Evolutionary conservation across 176 grass and related monocot genomes (phyloP).

Genomic region (Rhynchospora breviuscula): DNA sequence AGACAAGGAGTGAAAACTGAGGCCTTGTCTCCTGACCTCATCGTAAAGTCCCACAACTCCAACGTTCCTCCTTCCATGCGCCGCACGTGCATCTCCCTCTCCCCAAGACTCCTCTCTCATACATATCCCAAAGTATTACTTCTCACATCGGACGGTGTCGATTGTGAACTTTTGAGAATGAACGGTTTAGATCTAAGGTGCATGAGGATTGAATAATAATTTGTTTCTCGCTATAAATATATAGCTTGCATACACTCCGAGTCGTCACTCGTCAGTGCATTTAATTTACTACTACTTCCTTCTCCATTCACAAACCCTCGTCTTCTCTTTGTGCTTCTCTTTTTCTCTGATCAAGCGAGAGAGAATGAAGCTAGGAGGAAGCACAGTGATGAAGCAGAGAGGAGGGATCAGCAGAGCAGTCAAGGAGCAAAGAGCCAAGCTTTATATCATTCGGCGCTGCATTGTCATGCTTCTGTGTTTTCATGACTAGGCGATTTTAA

Average conservation of each 20-base stretch:
- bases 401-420: constrained; percentile 23
- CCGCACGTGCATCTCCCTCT: constrained; percentile 9
- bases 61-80: neutral
- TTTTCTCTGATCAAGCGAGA: neutral
- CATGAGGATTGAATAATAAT: neutral
- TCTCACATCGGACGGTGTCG: neutral
- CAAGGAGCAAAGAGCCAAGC: constrained; percentile 29
- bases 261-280: neutral
- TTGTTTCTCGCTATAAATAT: constrained; percentile 3
- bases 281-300: neutral
- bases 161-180: neutral
- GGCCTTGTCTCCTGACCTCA: neutral
- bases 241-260: neutral
- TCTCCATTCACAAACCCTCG: neutral
- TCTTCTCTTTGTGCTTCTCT: neutral
- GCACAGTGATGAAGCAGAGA: constrained; percentile 7
- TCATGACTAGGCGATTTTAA: constrained; percentile 15
- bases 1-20: constrained; percentile 1
- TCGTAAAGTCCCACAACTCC: neutral
- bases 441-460: constrained; percentile 45
- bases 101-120: neutral
- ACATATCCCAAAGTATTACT: neutral
- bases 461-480: constrained; percentile 52
- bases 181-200: neutral
- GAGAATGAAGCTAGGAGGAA: constrained; percentile 7